phyloP scores from a whole-genome alignment of 768 basidiomycete genomes.

The Mycena capillaripes region DNA sequence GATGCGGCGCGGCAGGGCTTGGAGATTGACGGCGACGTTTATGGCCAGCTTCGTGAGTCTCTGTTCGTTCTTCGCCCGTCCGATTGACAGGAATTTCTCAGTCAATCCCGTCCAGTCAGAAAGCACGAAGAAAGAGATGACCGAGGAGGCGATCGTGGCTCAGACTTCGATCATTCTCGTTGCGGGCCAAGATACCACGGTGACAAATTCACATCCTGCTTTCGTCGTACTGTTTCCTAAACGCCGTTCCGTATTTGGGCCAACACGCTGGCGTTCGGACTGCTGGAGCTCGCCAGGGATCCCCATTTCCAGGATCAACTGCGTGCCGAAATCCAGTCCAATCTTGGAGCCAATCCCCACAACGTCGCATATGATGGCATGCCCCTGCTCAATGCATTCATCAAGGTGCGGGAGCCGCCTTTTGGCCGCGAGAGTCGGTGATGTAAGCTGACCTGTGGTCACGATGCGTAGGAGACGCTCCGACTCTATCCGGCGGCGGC shows the following conservation, averaged over 20 bases:
- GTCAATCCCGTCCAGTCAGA: neutral
- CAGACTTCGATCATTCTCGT: neutral
- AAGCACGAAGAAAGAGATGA: neutral
- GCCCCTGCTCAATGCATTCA: conserved; percentile 26
- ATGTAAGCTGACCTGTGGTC: neutral
- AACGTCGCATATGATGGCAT: conserved; percentile 9
- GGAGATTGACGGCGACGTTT: neutral
- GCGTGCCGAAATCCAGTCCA: conserved; percentile 16
- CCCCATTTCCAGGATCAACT: conserved; percentile 16
- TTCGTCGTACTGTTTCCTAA: neutral
- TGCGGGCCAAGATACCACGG: neutral
- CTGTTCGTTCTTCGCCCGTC: neutral
- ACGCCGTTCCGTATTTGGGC: neutral
- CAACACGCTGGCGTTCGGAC: neutral
- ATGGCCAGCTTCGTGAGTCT: neutral
- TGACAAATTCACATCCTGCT: neutral
- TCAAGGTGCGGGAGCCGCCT: conserved; percentile 13
- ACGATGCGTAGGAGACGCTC: conserved; percentile 18
- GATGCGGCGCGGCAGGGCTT: neutral
- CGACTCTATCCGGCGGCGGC: conserved; percentile 23
- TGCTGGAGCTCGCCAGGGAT: conserved; percentile 20
- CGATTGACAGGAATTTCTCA: neutral
- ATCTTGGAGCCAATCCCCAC: neutral
- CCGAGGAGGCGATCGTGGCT: neutral
- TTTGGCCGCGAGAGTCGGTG: neutral